phyloP scores from a whole-genome alignment of 257 asterid species.

The Scutellaria minor region DNA sequence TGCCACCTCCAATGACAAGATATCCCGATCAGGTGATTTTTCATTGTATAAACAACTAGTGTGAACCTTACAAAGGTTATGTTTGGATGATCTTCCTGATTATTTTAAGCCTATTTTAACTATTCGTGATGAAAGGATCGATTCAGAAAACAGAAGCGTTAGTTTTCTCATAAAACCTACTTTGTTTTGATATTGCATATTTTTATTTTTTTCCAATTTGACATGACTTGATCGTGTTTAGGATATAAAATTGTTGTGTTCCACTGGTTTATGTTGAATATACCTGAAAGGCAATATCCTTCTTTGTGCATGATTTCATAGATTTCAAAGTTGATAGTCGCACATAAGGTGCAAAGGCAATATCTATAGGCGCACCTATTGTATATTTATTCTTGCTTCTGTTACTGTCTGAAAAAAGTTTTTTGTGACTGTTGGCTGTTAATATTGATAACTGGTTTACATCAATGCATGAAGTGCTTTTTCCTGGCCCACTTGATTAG shows the following conservation, averaged over 20 bases:
- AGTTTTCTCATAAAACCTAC: not conserved
- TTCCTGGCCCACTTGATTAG: conserved; percentile 2
- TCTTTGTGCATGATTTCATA: conserved; percentile 8
- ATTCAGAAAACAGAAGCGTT: too few relatives aligned
- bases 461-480: not conserved
- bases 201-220: not conserved
- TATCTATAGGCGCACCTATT: not conserved
- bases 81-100: conserved; percentile 29
- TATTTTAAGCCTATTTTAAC: conserved; percentile 21
- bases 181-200: not conserved
- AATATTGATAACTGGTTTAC: not conserved
- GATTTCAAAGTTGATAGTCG: too few relatives aligned
- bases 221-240: not conserved
- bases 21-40: conserved; percentile 83
- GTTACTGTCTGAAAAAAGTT: not conserved
- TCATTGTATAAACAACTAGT: conserved; percentile 20
- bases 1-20: conserved; percentile 80
- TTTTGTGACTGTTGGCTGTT: not conserved
- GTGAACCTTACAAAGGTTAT: not conserved
- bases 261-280: not conserved
- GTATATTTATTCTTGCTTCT: not conserved
- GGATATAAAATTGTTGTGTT: not conserved
- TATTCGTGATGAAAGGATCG: not conserved
- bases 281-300: not conserved
- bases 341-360: too few relatives aligned